Base-by-base conservation (phyloP, 805 yeast genomes). In the Lipomyces orientalis region DNA sequence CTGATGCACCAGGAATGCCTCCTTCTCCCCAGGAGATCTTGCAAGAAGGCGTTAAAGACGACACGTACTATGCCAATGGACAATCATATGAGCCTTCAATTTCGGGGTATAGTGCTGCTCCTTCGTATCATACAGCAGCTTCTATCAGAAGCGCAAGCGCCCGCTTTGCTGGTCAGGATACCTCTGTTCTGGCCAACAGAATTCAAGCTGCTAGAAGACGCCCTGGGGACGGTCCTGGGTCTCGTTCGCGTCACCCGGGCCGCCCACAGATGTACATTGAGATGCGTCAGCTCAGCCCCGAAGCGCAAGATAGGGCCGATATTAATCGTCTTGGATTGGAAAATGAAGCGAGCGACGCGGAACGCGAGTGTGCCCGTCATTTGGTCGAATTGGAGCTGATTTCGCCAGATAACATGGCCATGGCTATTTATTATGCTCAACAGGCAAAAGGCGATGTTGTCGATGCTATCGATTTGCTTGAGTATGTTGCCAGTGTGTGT, bases 341-440 rank as follows among this genome's bases (percentile, higher is more conserved):
- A 54, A 65, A 65, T 34, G 58, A 61, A 49, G 71, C 71, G 33
- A 54, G 49, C 5, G 70, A 61, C n/a, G 58, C 58, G 29, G 71
- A 67, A 54, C 60, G 66, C 31, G 65, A 56, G 46, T 66, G 70
- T 58, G 71, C 71, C 19, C 55, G 63, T 8, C 56, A 66, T 19
- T 43, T 67, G 64, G 66, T 67, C n/a, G 71, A 67, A 22, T 37
- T 67, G 58, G 70, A 67, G 25, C 62, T 67, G 19, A 61, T 67
- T 22, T 52, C 54, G n/a, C 34, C 60, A 9, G 71, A 67, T 22
- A 67, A 67, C 25, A 67, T 67, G 71, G 69, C 70, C 9, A 25
- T 67, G 46, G 71, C 71, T 37, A 67, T 67, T 31, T 67, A 67
- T 46, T 67, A 67, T 46, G 71, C 71, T 1, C 71, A 67, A 56